Evolutionary conservation across 805 yeast species (phyloP), one percentile per base, ranked within the genome.

Genomic region (Ogataea trehaloabstinens): DNA sequence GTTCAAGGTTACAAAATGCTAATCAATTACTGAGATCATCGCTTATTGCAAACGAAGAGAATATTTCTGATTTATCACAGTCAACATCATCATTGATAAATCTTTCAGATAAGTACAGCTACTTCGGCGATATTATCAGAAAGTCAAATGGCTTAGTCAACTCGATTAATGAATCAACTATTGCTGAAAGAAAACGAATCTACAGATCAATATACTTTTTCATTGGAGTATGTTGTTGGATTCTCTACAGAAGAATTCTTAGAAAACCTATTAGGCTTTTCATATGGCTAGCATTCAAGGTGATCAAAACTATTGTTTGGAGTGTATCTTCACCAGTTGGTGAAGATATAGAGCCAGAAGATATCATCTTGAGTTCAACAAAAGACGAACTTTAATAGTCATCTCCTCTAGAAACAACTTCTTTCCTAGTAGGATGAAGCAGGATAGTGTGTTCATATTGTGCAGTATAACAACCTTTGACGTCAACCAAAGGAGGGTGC

Each of bases 381-480:
- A n/a, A n/a, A n/a, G n/a, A n/a, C n/a, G n/a, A n/a, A n/a, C n/a
- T n/a, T n/a, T n/a, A n/a, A 60, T 81, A 93, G 64, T 93, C 99
- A 31, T 88, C 96, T 35, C 99, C 99, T 51, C 91, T 77, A 11
- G 96, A 86, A 16, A 93, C 89, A 31, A 93, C 91, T 65, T 93
- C 99, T 69, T 91, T 93, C 64, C 78, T 79, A 42, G 87, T 87
- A 20, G 97, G 95, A 56, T 90, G 93, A 54, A 93, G 69, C 49
- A 93, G 70, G 33, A 91, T 76, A 1, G 99, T 93, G 67, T 93
- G 99, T 63, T 93, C 99, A 57, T 66, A 91, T 65, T 93, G 99
- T 0, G 99, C 99, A 27, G 98, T 93, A 72, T 85, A 90, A 34
- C 84, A 74, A 10, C 98, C 98, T 44, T 71, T 74, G 15, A 73